Evolutionary conservation across 2,329 filamentous ascomycete genomes (phyloP).

Genomic region (Ophiostoma australiae): DNA sequence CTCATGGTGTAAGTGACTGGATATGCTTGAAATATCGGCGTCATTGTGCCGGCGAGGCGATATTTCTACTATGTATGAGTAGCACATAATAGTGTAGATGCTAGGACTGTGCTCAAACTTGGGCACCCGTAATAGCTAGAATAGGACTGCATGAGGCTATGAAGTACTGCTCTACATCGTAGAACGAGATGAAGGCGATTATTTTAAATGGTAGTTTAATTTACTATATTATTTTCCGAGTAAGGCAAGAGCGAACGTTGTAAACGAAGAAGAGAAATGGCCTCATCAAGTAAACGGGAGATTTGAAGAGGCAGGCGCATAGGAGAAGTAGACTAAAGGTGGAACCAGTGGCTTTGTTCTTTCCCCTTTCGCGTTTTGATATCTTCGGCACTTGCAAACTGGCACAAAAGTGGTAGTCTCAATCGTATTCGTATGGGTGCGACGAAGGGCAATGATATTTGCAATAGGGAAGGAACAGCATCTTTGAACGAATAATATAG

Average conservation of each 20-base stretch:
- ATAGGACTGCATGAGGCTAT: not conserved
- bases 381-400: not conserved
- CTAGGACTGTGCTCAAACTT: not conserved
- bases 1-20: not conserved
- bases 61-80: not conserved
- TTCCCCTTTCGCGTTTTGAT: not conserved
- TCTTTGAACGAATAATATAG: not conserved
- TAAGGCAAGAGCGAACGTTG: not conserved
- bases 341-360: constrained; percentile 8
- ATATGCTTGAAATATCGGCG: not conserved
- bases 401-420: not conserved
- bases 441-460: not conserved
- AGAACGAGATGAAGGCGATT: not conserved
- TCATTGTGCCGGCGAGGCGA: not conserved
- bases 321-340: not conserved
- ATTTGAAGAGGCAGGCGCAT: too few relatives aligned
- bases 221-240: not conserved
- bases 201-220: not conserved
- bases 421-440: not conserved
- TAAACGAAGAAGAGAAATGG: not conserved
- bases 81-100: not conserved
- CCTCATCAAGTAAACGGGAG: not conserved
- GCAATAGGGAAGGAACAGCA: too few relatives aligned
- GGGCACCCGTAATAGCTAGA: not conserved
- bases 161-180: not conserved